Evolutionary conservation across 768 basidiomycete species (phyloP).

Genomic region (Tricholoma bakamatsutake): DNA sequence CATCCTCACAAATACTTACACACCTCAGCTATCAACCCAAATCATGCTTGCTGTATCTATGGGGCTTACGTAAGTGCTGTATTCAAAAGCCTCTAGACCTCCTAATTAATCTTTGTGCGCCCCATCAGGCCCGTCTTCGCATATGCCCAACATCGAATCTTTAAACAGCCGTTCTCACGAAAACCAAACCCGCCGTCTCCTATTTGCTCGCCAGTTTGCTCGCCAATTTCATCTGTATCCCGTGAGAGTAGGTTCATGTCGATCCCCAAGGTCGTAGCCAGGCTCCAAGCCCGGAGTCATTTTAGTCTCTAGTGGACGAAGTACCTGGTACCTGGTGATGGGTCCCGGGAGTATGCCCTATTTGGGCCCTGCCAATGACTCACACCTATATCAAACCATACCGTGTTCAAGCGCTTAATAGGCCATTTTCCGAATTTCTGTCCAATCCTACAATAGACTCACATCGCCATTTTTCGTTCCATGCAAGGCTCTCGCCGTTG

Average conservation of each 20-base stretch:
- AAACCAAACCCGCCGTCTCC: slow-evolving; percentile 13
- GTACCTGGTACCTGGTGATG: too few relatives aligned
- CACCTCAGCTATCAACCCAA: slow-evolving; percentile 43
- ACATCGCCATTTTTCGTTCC: too few relatives aligned
- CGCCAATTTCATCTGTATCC: not conserved
- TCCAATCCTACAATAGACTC: too few relatives aligned
- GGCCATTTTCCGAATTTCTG: too few relatives aligned
- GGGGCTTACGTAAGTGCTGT: slow-evolving; percentile 46
- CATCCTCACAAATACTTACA: slow-evolving; percentile 40
- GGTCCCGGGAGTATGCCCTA: not conserved
- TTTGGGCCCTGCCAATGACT: too few relatives aligned
- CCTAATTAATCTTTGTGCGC: not conserved
- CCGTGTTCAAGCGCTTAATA: too few relatives aligned
- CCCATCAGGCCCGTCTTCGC: slow-evolving; percentile 44
- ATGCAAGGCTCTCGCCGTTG: too few relatives aligned
- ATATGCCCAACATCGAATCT: slow-evolving; percentile 45
- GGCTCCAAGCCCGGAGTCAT: not conserved
- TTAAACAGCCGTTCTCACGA: slow-evolving; percentile 44
- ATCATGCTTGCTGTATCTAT: slow-evolving; percentile 50
- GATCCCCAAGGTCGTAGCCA: not conserved
- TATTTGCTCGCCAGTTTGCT: not conserved
- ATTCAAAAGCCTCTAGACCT: not conserved
- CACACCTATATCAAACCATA: too few relatives aligned
- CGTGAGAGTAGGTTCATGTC: not conserved
- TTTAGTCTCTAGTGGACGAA: not conserved